phyloP scores from a whole-genome alignment of 208 protist species.

The Leishmania tarentolae region DNA sequence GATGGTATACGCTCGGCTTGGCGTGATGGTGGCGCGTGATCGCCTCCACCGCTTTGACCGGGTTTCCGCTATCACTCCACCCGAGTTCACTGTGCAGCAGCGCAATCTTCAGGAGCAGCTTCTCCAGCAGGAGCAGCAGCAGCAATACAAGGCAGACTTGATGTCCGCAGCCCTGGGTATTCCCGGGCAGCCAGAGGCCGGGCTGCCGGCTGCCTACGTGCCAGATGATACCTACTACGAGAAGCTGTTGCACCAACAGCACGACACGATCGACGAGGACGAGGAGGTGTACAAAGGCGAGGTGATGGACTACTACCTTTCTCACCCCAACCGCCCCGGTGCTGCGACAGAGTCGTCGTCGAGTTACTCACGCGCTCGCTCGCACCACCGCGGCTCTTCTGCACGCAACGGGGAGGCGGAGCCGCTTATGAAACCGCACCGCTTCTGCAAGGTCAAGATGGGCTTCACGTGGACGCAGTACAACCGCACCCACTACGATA shows the following conservation, averaged over 20 bases:
- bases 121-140: conserved; percentile 33
- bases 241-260: conserved; percentile 64
- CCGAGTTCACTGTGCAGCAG: conserved; percentile 62
- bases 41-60: conserved; percentile 56
- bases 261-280: conserved; percentile 73
- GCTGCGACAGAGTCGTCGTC: not conserved
- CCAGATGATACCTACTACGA: conserved; percentile 77
- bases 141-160: conserved; percentile 14
- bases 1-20: conserved; percentile 85
- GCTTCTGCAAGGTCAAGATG: conserved; percentile 98
- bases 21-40: conserved; percentile 74
- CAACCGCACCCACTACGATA: conserved; percentile 99
- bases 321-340: conserved; percentile 17
- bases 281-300: conserved; percentile 87
- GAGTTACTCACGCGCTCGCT: conserved; percentile 7
- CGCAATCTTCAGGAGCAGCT: conserved; percentile 55
- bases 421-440: conserved; percentile 95
- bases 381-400: conserved; percentile 11
- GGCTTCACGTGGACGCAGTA: conserved; percentile 99
- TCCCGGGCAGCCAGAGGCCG: conserved; percentile 23
- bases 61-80: conserved; percentile 27
- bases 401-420: conserved; percentile 13
- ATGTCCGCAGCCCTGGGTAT: conserved; percentile 15
- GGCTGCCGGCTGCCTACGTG: conserved; percentile 71
- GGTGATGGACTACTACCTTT: conserved; percentile 85